Base-by-base conservation (phyloP, 2,329 filamentous ascomycete genomes). In the Penicillium frequentans region DNA sequence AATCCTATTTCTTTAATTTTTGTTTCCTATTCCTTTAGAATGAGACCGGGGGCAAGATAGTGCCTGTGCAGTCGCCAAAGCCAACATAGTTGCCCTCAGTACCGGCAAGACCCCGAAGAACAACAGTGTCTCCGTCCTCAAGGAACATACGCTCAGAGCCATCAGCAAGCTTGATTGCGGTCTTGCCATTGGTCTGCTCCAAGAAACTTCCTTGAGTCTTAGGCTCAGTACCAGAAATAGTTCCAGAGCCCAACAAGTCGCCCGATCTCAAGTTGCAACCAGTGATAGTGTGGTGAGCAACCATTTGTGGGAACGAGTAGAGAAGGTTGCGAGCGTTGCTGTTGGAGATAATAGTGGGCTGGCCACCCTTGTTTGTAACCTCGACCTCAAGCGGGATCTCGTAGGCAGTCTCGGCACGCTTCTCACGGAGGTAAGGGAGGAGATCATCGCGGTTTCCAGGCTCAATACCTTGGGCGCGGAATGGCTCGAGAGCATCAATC, bases 271-370 rank as follows among this genome's bases (percentile, higher is more conserved):
- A 81, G 3, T 86, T 85, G 71, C 90, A 95, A 6, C 90, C 90
- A 1, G 87, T 89, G 47, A 90, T 82, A 1, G 87, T 86, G 70
- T 93, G 90, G 70, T 93, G 90, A 1, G 90, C 84, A 42, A 93
- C 79, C 89, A 93, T 92, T 72, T 93, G 90, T 5, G 88, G 84
- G 75, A 93, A 93, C 0, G 89, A 92, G 82, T 86, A 93, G n/a
- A 93, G 79, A 11, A 93, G 79, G 67, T 93, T 83, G 62, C 80
- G 84, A 10, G 86, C 83, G 56, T 81, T 88, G 58, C 81, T 88
- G 59, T 75, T 81, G 1, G 82, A 79, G 47, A 93, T 82, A 0
- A 83, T 84, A 0, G 84, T 86, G 0, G 81, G 76, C 49, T 77
- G 76, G 29, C 81, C 82, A 10, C 79, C 77, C 39, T 73, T 68